A percentile compares a stretch with the other conserved stretches of the same genome.
Evolutionary conservation across 768 basidiomycete species (phyloP).

Genomic region (Fomitopsis serialis): DNA sequence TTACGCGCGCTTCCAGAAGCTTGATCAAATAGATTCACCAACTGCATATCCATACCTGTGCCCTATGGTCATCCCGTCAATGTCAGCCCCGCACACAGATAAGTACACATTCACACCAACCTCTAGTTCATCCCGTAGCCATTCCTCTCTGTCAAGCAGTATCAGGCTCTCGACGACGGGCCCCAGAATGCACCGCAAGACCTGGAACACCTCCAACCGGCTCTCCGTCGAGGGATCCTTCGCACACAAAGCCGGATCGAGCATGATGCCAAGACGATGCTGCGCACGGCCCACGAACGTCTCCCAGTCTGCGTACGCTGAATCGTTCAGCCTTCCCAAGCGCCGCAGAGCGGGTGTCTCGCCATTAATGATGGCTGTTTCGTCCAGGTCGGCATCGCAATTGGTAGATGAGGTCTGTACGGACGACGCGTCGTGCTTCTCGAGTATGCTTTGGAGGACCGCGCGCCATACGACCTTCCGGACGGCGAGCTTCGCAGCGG

Average conservation of each 20-base stretch:
- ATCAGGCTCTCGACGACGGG: slow-evolving; percentile 64
- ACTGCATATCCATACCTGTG: slow-evolving; percentile 25
- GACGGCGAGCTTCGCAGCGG: slow-evolving; percentile 43
- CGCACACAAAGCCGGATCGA: neutral
- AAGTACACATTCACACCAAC: slow-evolving; percentile 1
- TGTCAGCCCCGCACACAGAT: neutral
- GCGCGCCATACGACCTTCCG: slow-evolving; percentile 74
- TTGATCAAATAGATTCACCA: slow-evolving; percentile 72
- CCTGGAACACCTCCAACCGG: slow-evolving; percentile 54
- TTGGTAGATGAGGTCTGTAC: neutral
- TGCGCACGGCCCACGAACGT: slow-evolving; percentile 31
- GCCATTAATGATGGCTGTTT: neutral
- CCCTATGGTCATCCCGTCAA: slow-evolving; percentile 1
- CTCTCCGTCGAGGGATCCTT: slow-evolving; percentile 25
- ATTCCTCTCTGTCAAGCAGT: slow-evolving; percentile 53
- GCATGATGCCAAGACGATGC: slow-evolving; percentile 8
- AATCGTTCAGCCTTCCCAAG: slow-evolving; percentile 47
- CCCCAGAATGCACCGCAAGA: slow-evolving; percentile 63
- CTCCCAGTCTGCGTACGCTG: slow-evolving; percentile 44
- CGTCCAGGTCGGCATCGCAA: neutral
- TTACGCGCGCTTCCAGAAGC: slow-evolving; percentile 68
- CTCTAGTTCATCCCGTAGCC: slow-evolving; percentile 41
- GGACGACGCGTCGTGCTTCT: neutral
- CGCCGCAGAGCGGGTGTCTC: slow-evolving; percentile 17
- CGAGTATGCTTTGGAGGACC: slow-evolving; percentile 37